Conservation (phyloP, 176 grass and related monocot genomes). For the Elaeis guineensis region DNA sequence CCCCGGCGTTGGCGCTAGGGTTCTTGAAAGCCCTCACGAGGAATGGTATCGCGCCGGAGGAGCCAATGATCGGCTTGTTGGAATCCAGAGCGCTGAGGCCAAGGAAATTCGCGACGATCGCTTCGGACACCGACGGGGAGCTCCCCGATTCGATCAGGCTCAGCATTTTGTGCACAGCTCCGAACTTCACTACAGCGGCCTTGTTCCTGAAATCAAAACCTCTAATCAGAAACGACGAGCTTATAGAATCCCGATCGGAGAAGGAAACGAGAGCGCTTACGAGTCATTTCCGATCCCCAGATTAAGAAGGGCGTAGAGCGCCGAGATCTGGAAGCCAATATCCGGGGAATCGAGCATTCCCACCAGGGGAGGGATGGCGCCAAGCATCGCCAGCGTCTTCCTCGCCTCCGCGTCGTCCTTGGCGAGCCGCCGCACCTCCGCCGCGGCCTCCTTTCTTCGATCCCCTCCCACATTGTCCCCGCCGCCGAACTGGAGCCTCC, state of each 20-base stretch:
- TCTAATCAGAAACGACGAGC: neutral
- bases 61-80: slow-evolving; percentile 78
- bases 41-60: slow-evolving; percentile 48
- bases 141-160: slow-evolving; percentile 22
- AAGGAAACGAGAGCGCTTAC: slow-evolving; percentile 31
- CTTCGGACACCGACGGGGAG: slow-evolving; percentile 26
- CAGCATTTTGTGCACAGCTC: slow-evolving; percentile 91
- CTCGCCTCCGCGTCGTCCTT: slow-evolving; percentile 8
- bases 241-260: neutral
- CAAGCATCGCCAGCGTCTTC: slow-evolving; percentile 4
- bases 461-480: neutral
- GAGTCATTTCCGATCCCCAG: slow-evolving; percentile 78
- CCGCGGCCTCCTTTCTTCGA: neutral
- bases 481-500: neutral
- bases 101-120: slow-evolving; percentile 81
- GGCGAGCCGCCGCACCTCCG: slow-evolving; percentile 3
- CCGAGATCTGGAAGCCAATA: slow-evolving; percentile 24
- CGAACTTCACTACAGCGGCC: slow-evolving; percentile 82
- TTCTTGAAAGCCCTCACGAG: slow-evolving; percentile 40
- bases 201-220: slow-evolving; percentile 62
- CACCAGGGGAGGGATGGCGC: slow-evolving; percentile 11
- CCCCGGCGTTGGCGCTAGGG: neutral
- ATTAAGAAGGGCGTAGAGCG: slow-evolving; percentile 89
- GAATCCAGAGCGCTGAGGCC: slow-evolving; percentile 82
- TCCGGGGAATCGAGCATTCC: slow-evolving; percentile 44